Percentiles rank a stretch among this genome's conserved stretches.
Evolutionary conservation across 495 filamentous ascomycete species (phyloP).

Genomic region (Tuber borchii): DNA sequence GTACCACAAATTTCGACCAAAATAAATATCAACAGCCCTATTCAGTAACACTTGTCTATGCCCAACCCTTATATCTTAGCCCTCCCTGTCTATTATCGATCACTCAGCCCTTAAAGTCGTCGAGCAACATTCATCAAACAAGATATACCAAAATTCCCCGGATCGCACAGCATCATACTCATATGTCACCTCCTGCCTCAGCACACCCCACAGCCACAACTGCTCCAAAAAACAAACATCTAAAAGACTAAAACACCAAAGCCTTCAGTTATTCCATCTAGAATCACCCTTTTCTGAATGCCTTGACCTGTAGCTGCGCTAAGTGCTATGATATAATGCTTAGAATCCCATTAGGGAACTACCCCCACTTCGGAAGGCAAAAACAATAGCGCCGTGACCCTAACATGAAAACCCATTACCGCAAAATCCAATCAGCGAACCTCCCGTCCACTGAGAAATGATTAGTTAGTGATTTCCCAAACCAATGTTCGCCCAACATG

Average conservation of each 20-base stretch:
- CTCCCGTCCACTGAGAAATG: rapidly evolving
- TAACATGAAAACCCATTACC: neutral
- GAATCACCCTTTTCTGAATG: neutral
- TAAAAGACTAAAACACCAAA: neutral
- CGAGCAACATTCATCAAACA: neutral
- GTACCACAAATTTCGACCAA: neutral
- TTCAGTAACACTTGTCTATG: neutral
- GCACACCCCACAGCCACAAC: neutral
- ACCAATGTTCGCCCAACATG: neutral
- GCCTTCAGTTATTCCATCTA: neutral
- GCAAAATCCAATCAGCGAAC: neutral
- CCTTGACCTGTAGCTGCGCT: neutral
- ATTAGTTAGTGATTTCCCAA: neutral
- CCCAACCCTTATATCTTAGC: neutral
- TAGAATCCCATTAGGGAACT: neutral
- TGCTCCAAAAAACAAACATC: neutral
- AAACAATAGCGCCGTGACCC: neutral
- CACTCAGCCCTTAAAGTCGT: neutral
- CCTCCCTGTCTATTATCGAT: neutral
- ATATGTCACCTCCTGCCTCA: no score
- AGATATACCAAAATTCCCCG: neutral
- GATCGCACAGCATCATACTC: neutral
- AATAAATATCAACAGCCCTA: neutral
- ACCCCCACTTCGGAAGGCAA: neutral
- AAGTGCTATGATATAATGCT: neutral